Evolutionary conservation across 257 asterid genomes (phyloP).

Genomic region (Scutellaria minor): DNA sequence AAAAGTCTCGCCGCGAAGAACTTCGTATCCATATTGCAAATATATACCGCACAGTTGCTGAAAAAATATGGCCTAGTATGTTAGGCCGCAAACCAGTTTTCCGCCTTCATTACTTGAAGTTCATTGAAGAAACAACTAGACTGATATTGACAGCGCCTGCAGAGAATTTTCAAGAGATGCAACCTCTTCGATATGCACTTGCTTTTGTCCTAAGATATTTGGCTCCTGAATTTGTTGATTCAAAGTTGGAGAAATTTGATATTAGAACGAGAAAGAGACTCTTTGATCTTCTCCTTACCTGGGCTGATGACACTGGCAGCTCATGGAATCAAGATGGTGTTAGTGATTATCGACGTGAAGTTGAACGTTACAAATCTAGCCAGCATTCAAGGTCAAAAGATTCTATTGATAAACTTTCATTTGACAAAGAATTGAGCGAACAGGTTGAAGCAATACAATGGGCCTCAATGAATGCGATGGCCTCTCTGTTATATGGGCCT

Average conservation of each 20-base stretch:
- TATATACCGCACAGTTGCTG: conserved; percentile 90
- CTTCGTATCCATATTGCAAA: conserved; percentile 86
- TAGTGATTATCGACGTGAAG: conserved; percentile 96
- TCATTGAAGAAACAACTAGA: conserved; percentile 89
- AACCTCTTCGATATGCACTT: conserved; percentile 91
- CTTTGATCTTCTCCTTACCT: conserved; percentile 89
- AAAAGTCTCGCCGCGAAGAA: conserved; percentile 97
- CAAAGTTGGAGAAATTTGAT: conserved; percentile 95
- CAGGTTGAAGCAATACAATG: conserved; percentile 99
- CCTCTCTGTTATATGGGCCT: conserved; percentile 93
- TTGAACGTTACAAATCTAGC: conserved; percentile 94
- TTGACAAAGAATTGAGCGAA: conserved; percentile 91
- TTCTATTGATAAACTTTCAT: conserved; percentile 90
- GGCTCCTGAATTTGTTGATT: conserved; percentile 98
- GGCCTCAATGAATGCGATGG: conserved; percentile 99
- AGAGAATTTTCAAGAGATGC: conserved; percentile 92
- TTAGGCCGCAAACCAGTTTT: conserved; percentile 90
- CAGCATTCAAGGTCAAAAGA: conserved; percentile 97
- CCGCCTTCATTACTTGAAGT: conserved; percentile 95
- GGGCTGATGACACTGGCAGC: conserved; percentile 94
- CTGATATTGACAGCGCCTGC: conserved; percentile 72
- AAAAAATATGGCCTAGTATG: conserved; percentile 99
- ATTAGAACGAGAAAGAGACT: conserved; percentile 89
- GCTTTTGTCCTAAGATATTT: conserved; percentile 91
- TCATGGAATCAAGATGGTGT: conserved; percentile 96